These are phyloP conservation scores for Fusarium albosuccineum DNA, from an alignment of 2,329 filamentous ascomycete genomes.

Conservation along the genomic window DNA sequence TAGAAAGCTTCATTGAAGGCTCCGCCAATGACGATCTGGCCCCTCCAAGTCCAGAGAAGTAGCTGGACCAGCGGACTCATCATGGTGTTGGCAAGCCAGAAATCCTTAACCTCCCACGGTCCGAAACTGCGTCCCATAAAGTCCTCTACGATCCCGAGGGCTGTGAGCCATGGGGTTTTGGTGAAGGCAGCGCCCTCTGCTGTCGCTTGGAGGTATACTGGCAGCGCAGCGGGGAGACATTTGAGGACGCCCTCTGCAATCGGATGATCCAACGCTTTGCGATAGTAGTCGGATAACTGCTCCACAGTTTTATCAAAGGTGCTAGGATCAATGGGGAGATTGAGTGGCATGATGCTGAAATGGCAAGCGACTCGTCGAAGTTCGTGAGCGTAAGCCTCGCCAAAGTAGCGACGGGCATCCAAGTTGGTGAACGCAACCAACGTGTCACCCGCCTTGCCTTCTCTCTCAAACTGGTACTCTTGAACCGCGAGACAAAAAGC, in stretches of 20 bases:
- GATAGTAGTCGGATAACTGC: neutral
- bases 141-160: neutral
- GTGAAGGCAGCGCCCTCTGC: neutral
- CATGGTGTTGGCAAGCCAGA: neutral
- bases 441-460: neutral
- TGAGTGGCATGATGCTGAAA: neutral
- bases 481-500: neutral
- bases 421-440: neutral
- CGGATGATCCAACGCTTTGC: neutral
- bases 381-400: neutral
- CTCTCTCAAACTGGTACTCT: neutral
- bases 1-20: neutral
- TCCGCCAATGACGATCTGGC: neutral
- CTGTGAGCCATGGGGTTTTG: neutral
- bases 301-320: neutral
- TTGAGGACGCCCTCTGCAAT: neutral
- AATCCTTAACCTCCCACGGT: neutral
- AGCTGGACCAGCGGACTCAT: neutral
- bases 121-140: neutral
- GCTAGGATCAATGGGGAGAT: neutral
- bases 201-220: neutral
- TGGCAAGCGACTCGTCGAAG: neutral
- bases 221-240: neutral
- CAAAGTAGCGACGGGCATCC: neutral
- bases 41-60: constrained; percentile 1